phyloP scores from a whole-genome alignment of 129 eudicot species.

The Mikania micrantha region DNA sequence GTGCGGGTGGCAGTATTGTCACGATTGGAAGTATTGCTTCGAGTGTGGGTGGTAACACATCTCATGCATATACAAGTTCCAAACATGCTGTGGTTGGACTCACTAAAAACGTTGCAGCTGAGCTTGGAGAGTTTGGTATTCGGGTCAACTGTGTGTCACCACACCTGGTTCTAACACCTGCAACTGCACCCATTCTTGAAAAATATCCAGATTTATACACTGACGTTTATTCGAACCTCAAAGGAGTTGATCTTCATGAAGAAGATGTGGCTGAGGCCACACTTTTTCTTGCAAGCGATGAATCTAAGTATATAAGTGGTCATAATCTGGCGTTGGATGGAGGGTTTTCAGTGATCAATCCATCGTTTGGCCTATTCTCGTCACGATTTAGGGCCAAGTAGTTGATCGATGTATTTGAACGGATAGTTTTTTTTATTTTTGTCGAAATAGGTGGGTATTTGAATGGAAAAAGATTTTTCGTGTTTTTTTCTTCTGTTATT shows the following conservation, averaged over 20 bases:
- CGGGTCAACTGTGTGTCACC: slow-evolving; percentile 31
- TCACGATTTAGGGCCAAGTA: background rate
- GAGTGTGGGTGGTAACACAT: background rate
- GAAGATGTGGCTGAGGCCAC: slow-evolving; percentile 17
- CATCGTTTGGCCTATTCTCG: slow-evolving; percentile 13
- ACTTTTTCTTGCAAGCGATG: slow-evolving; percentile 19
- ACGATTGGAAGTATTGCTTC: slow-evolving; percentile 16
- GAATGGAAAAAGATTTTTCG: no score
- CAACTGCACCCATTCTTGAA: background rate
- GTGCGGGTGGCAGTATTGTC: slow-evolving; percentile 10
- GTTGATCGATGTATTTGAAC: no score
- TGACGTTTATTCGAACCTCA: slow-evolving; percentile 1
- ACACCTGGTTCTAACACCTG: background rate
- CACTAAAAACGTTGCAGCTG: slow-evolving; percentile 24
- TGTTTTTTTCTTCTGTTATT: no score
- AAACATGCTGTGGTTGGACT: slow-evolving; percentile 31
- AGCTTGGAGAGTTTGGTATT: slow-evolving; percentile 26
- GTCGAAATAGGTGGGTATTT: no score
- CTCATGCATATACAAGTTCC: slow-evolving; percentile 23
- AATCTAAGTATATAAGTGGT: slow-evolving; percentile 23
- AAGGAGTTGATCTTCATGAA: slow-evolving; percentile 3
- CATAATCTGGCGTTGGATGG: slow-evolving; percentile 20
- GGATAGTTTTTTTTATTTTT: no score
- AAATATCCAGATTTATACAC: background rate
- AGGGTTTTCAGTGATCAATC: slow-evolving; percentile 16